Evolutionary conservation across 176 grass and related monocot genomes (phyloP), one percentile per base, ranked within the genome.

Genomic region (Zoysia pacifica): DNA sequence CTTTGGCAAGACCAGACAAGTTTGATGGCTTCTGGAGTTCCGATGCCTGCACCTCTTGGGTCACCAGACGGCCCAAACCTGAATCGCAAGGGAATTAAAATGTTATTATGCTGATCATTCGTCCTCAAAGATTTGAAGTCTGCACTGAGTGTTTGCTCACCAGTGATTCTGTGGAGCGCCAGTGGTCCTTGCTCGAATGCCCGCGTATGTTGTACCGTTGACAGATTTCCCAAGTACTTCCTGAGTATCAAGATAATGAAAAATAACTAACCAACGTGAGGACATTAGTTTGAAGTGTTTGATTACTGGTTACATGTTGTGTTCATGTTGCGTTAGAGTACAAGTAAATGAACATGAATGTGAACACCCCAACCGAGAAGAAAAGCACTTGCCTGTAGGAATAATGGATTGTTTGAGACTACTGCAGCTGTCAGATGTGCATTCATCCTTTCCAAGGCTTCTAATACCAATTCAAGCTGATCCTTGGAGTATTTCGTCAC

Each of bases 131-230:
- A 64, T 38, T 11, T 72, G 14, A 46, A 46, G 41, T 11, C 36
- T 69, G 51, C 48, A 59, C 14, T 41, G 2, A 9, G 63, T 9
- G 9, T 73, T 64, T 13, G 62, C 85, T 88, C 35, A 99, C 96
- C 96, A 99, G 73, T 99, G 96, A 78, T 99, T 99, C 75, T 99
- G 96, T 35, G 96, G 96, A 81, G 96, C 96, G 3, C 96, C 96
- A n/a, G 88, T 95, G 48, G 96, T 99, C 83, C 96, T 95, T 54
- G 96, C 96, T 77, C 96, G 86, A 52, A 99, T 93, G 18, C 96
- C 96, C 2, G 96, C 96, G 37, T 99, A 99, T 4, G 92, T 99
- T 15, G 96, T 99, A 41, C 96, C 96, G n/a, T 99, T 99, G 15
- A 99, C 90, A 4, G 92, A 88, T 70, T 69, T 93, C 9, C 96